A percentile compares a stretch with the other conserved stretches of the same genome.
These are phyloP conservation scores for Filobasidium wieringae DNA, from an alignment of 768 basidiomycete species.

Conservation along the genomic window DNA sequence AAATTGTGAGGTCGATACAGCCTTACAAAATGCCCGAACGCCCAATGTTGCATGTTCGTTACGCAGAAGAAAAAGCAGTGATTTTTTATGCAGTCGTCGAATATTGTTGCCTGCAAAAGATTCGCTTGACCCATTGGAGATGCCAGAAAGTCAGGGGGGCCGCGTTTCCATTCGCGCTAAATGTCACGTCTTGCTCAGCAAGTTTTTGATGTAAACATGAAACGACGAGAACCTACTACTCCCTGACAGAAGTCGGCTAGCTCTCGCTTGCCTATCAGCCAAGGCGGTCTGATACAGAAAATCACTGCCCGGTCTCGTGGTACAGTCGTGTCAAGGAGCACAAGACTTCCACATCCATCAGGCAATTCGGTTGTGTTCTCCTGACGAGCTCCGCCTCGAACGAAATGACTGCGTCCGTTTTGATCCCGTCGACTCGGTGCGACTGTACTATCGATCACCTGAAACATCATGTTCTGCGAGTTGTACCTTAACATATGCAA, in stretches of 20 bases:
- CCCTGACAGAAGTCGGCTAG: constrained; percentile 27
- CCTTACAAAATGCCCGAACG: constrained; percentile 36
- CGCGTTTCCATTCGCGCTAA: constrained; percentile 6
- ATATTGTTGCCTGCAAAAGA: constrained; percentile 34
- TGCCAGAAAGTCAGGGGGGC: constrained; percentile 5
- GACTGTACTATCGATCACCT: constrained; percentile 17
- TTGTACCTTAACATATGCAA: constrained; percentile 35
- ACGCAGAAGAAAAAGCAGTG: constrained; percentile 35
- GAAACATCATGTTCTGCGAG: constrained; percentile 28
- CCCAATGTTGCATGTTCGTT: constrained; percentile 36
- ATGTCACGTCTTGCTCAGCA: neutral
- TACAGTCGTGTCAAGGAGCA: constrained; percentile 26
- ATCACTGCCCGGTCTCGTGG: constrained; percentile 29
- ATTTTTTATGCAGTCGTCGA: constrained; percentile 34
- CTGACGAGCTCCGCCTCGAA: neutral
- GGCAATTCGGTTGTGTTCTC: constrained; percentile 8
- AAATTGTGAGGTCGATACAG: no score
- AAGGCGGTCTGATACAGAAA: constrained; percentile 30
- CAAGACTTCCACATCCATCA: constrained; percentile 36
- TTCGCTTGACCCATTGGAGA: constrained; percentile 35
- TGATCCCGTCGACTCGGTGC: neutral
- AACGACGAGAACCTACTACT: neutral
- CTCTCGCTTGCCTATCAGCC: constrained; percentile 22
- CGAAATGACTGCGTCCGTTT: constrained; percentile 11
- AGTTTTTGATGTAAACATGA: neutral